Evolutionary conservation across 2,329 filamentous ascomycete genomes (phyloP).

Genomic region (Elsinoe perseae): DNA sequence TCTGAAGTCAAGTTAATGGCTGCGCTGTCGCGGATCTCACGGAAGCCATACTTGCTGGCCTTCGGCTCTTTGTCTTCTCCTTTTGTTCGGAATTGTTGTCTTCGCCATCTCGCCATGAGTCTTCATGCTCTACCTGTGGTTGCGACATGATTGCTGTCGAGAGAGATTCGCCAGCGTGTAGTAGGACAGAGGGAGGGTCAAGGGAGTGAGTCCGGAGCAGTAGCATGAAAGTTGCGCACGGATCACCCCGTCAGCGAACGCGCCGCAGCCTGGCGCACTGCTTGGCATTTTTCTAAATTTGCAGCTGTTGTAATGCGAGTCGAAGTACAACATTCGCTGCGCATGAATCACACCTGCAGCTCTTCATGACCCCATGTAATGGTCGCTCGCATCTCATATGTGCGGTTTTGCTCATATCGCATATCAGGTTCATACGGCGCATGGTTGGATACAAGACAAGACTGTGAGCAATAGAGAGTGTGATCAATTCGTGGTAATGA

Average conservation of each 20-base stretch:
- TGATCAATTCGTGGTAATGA: not conserved
- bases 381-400: no score
- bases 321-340: no score
- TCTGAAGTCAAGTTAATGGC: slow-evolving; percentile 47
- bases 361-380: no score
- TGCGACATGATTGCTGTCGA: slow-evolving; percentile 35
- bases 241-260: no score
- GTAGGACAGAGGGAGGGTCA: not conserved
- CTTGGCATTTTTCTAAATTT: not conserved
- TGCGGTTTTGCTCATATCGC: no score
- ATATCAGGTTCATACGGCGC: no score
- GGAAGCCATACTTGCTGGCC: slow-evolving; percentile 67
- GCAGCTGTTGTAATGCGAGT: no score
- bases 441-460: no score
- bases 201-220: not conserved
- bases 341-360: no score
- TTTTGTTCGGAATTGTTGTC: slow-evolving; percentile 37
- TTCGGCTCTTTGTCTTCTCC: slow-evolving; percentile 84
- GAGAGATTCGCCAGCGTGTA: not conserved
- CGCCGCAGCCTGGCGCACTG: not conserved
- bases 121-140: slow-evolving; percentile 37
- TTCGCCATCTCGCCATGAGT: slow-evolving; percentile 36
- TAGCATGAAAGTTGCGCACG: no score
- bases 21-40: not conserved
- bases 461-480: not conserved